Base-by-base conservation (phyloP, 1,139 yeast genomes). In the Taiozyma sp. region DNA sequence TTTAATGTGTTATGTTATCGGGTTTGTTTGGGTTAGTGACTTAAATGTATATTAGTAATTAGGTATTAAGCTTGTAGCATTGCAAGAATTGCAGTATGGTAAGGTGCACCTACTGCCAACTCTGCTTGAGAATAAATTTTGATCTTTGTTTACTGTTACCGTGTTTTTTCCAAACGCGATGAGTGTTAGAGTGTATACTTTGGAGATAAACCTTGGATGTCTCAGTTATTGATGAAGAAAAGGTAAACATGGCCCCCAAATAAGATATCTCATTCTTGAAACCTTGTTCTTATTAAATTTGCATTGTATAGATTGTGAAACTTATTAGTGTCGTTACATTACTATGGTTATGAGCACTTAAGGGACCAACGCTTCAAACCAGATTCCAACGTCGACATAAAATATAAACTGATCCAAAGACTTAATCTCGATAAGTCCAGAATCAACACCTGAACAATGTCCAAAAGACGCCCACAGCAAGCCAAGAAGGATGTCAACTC, bases 401-500 rank as follows among this genome's bases (percentile, higher is more conserved):
- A 14, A n/a, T 14, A n/a, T 13, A 14, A n/a, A n/a, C 14, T 32
- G 19, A 32, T 30, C 34, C 34, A 11, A 30, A 13, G n/a, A 32
- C 7, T 32, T n/a, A n/a, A 32, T 5, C 8, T n/a, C 19, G 19
- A 2, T 6, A 3, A 32, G 9, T 32, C 19, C 3, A 14, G n/a
- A 32, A 32, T n/a, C 19, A 6, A 11, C 16, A 32, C 19, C 19
- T 6, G 14, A 32, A 24, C 21, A 19, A 51, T 51, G 54, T 49
- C 50, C 6, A 52, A 60, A 28, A 53, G 51, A 45, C 57, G 46
- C 39, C 57, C 47, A 4, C 60, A 55, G 46, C 59, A 59, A 35
- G 52, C 50, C 40, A 54, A 51, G 47, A 60, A 60, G 47, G 64
- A 59, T 42, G 62, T 59, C 32, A 54, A 50, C 47, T 81, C 80